Conservation (phyloP, 306 rosid genomes). For the Begonia peltatifolia region DNA sequence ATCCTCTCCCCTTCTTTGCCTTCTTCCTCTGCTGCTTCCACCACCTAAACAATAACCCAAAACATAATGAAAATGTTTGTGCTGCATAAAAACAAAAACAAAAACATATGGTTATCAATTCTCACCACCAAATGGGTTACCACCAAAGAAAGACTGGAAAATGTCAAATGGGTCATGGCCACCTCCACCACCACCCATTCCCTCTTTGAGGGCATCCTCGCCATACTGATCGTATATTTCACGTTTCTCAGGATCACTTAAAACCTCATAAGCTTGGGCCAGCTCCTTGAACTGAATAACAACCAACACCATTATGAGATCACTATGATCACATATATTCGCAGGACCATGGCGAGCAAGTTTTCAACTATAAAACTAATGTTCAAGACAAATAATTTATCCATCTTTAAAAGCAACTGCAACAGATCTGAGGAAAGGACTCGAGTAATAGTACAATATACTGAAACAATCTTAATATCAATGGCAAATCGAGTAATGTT, state of each 20-base stretch:
- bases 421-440: no score
- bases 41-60: background rate
- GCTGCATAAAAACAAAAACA: background rate
- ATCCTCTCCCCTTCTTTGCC: slow-evolving; percentile 69
- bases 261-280: slow-evolving; percentile 72
- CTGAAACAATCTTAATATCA: no score
- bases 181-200: slow-evolving; percentile 48
- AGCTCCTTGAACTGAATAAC: slow-evolving; percentile 54
- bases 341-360: no score
- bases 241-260: slow-evolving; percentile 57
- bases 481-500: no score
- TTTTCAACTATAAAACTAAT: no score
- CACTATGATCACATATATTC: no score
- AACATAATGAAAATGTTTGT: background rate
- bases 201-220: slow-evolving; percentile 76
- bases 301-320: background rate
- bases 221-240: slow-evolving; percentile 66
- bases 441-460: no score
- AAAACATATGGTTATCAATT: background rate
- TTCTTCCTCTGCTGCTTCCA: slow-evolving; percentile 15
- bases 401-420: no score
- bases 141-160: slow-evolving; percentile 54
- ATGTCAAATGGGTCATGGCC: slow-evolving; percentile 59
- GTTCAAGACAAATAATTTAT: no score
- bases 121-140: slow-evolving; percentile 42